phyloP scores from a whole-genome alignment of 1,284 basidiomycete species.

The Austroboletus niveus region DNA sequence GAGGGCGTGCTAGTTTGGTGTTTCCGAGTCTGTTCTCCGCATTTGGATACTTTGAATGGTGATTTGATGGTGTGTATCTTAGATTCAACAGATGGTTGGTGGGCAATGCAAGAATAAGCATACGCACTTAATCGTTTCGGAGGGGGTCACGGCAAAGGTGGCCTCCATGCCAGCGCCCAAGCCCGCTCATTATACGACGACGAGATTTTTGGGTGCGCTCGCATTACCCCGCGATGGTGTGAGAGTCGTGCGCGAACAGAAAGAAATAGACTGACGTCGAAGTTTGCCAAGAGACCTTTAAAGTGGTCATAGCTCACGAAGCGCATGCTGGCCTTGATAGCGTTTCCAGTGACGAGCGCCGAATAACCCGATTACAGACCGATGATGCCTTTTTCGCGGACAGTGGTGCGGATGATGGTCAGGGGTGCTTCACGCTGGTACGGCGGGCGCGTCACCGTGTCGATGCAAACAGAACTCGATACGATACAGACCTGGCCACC shows the following conservation, averaged over 20 bases:
- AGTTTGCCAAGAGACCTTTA: constrained; percentile 80
- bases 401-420: constrained; percentile 66
- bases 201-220: constrained; percentile 77
- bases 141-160: constrained; percentile 93
- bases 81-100: neutral
- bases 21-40: too few species aligned
- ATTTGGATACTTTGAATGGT: too few species aligned
- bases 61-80: too few species aligned
- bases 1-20: too few species aligned
- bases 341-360: constrained; percentile 88
- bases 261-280: constrained; percentile 52
- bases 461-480: neutral
- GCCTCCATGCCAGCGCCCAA: constrained; percentile 55
- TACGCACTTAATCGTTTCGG: constrained; percentile 95
- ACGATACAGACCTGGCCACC: constrained; percentile 58
- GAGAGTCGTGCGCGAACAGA: neutral
- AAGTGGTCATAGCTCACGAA: constrained; percentile 96
- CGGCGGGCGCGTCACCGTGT: neutral
- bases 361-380: constrained; percentile 87
- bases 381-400: constrained; percentile 67
- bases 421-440: constrained; percentile 52
- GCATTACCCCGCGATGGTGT: constrained; percentile 73
- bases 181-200: constrained; percentile 26
- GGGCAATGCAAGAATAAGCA: neutral
- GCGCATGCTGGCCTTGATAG: constrained; percentile 89